phyloP scores from a whole-genome alignment of 768 basidiomycete species.

The Kwoniella botswanensis region DNA sequence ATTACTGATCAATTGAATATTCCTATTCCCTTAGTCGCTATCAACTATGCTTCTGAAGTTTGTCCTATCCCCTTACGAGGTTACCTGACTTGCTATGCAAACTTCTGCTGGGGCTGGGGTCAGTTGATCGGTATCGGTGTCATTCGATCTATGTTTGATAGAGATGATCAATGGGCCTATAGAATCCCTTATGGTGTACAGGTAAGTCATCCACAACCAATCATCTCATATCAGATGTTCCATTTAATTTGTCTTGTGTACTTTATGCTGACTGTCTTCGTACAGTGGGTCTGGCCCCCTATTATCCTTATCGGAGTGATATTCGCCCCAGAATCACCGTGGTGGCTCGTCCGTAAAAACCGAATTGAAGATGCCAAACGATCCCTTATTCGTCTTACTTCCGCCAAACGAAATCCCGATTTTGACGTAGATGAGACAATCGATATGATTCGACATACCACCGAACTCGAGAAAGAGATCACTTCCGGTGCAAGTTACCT shows the following conservation, averaged over 20 bases:
- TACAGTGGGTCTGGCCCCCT: constrained; percentile 51
- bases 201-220: not conserved
- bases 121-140: constrained; percentile 55
- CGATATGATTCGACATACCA: constrained; percentile 59
- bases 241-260: too few species aligned
- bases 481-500: constrained; percentile 56
- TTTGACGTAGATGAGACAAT: constrained; percentile 56
- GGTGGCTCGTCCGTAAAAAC: constrained; percentile 54
- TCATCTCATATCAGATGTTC: not conserved
- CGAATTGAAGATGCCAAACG: constrained; percentile 45
- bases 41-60: constrained; percentile 57
- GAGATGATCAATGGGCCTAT: constrained; percentile 47
- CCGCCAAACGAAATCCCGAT: constrained; percentile 38
- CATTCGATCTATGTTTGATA: constrained; percentile 46
- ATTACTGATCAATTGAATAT: not conserved
- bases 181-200: constrained; percentile 36
- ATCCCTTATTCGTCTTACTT: constrained; percentile 42
- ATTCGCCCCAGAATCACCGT: constrained; percentile 56
- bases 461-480: constrained; percentile 57
- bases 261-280: not conserved
- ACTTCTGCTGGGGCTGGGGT: constrained; percentile 59
- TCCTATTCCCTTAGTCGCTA: constrained; percentile 32
- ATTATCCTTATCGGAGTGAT: constrained; percentile 44
- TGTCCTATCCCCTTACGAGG: constrained; percentile 55
- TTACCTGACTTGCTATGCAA: constrained; percentile 55